Evolutionary conservation across 2,329 filamentous ascomycete genomes (phyloP).

Genomic region (Ophiocordyceps camponoti-floridani): DNA sequence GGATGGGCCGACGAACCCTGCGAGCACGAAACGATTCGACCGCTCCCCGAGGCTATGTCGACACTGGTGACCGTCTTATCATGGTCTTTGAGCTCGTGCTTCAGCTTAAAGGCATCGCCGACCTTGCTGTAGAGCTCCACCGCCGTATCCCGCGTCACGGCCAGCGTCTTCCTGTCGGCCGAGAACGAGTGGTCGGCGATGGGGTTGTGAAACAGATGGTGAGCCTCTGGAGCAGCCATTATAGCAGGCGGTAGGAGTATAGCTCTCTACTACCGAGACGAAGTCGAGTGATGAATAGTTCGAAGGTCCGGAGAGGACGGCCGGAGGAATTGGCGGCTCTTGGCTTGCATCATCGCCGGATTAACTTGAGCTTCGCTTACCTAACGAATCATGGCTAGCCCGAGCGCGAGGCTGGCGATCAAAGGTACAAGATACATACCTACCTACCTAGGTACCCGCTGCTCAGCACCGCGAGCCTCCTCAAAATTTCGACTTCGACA

Average conservation of each 20-base stretch:
- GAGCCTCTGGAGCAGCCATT: constrained; percentile 79
- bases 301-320: neutral
- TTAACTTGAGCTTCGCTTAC: neutral
- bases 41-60: constrained; percentile 79
- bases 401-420: neutral
- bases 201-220: constrained; percentile 91
- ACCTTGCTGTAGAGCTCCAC: constrained; percentile 72
- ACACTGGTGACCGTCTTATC: constrained; percentile 95
- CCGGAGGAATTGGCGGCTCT: neutral
- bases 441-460: neutral
- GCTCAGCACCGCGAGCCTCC: neutral
- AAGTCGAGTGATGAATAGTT: neutral
- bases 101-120: constrained; percentile 61
- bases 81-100: constrained; percentile 88
- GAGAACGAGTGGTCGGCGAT: constrained; percentile 98
- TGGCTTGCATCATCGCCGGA: constrained; percentile 1
- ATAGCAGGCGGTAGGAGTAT: constrained; percentile 24
- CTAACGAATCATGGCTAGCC: neutral
- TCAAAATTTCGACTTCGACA: no score
- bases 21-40: constrained; percentile 92
- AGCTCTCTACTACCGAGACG: constrained; percentile 85
- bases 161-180: constrained; percentile 70
- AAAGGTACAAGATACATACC: neutral
- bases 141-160: constrained; percentile 75
- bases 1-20: constrained; percentile 43